Evolutionary conservation across 2,329 filamentous ascomycete genomes (phyloP).

Genomic region (Cordyceps fumosorosea): DNA sequence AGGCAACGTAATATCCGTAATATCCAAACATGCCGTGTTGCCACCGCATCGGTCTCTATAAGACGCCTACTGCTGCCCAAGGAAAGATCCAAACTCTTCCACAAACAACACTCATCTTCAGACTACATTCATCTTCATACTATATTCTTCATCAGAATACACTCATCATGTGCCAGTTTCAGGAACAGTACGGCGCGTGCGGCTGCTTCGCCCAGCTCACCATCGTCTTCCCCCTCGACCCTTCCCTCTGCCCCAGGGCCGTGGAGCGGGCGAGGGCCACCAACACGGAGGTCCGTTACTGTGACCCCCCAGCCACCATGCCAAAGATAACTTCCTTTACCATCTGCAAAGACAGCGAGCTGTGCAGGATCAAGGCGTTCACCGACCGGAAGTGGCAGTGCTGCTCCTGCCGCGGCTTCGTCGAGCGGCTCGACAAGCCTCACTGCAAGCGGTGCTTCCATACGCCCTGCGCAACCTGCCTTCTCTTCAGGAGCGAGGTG

Average conservation of each 20-base stretch:
- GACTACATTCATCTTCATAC: not conserved
- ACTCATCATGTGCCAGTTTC: not conserved
- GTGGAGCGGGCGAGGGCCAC: not conserved
- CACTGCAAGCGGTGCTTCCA: not conserved
- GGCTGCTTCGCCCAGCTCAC: not conserved
- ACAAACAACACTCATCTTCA: too few relatives aligned
- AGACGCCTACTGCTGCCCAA: not conserved
- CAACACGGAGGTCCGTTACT: not conserved
- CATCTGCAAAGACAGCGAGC: not conserved
- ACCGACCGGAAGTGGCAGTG: not conserved
- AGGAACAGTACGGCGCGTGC: not conserved
- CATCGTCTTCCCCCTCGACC: not conserved
- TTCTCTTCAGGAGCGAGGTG: not conserved
- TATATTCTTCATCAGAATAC: not conserved
- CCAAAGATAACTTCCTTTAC: not conserved
- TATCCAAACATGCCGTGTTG: not conserved
- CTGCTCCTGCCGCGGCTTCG: not conserved
- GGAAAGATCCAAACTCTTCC: not conserved
- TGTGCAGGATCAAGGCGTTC: not conserved
- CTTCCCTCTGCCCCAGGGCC: not conserved
- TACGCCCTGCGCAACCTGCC: not conserved
- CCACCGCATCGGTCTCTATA: not conserved
- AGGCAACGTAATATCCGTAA: too few relatives aligned
- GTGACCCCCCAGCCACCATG: not conserved
- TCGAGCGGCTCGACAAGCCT: not conserved